phyloP scores from a whole-genome alignment of 257 asterid genomes.

The Penstemon davidsonii region DNA sequence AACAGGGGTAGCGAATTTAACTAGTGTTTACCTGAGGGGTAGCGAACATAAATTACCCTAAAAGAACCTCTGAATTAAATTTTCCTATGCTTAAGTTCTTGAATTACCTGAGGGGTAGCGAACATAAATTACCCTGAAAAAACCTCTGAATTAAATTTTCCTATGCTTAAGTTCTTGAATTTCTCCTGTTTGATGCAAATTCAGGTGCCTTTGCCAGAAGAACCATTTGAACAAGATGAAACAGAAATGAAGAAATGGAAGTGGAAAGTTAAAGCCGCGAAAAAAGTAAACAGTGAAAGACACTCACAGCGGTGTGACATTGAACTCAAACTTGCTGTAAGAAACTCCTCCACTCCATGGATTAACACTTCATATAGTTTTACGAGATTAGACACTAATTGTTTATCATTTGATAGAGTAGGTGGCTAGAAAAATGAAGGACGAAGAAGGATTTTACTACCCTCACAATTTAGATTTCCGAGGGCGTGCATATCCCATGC shows the following conservation, averaged over 20 bases:
- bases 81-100: conserved; percentile 22
- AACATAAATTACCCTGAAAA: too few species aligned
- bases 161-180: conserved; percentile 23
- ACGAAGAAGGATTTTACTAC: conserved; percentile 92
- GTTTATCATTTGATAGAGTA: conserved; percentile 42
- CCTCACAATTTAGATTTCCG: conserved; percentile 98
- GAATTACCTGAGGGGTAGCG: background rate
- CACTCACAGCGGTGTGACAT: conserved; percentile 93
- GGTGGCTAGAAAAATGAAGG: conserved; percentile 98
- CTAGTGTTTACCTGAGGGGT: too few species aligned
- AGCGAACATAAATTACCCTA: too few species aligned
- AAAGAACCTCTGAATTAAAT: too few species aligned
- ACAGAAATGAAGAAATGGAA: conserved; percentile 74
- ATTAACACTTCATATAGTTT: conserved; percentile 11
- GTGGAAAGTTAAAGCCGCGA: conserved; percentile 69
- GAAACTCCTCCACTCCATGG: conserved; percentile 36
- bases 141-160: background rate
- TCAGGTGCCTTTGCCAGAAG: conserved; percentile 82
- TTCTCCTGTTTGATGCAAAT: conserved; percentile 20
- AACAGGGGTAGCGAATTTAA: too few species aligned
- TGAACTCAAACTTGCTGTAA: conserved; percentile 95
- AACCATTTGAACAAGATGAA: conserved; percentile 83
- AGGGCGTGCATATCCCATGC: conserved; percentile 99
- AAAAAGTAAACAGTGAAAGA: conserved; percentile 81
- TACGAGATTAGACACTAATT: conserved; percentile 22